These are phyloP conservation scores for Candida maesae DNA, from an alignment of 805 yeast genomes.

Conservation along the genomic window DNA sequence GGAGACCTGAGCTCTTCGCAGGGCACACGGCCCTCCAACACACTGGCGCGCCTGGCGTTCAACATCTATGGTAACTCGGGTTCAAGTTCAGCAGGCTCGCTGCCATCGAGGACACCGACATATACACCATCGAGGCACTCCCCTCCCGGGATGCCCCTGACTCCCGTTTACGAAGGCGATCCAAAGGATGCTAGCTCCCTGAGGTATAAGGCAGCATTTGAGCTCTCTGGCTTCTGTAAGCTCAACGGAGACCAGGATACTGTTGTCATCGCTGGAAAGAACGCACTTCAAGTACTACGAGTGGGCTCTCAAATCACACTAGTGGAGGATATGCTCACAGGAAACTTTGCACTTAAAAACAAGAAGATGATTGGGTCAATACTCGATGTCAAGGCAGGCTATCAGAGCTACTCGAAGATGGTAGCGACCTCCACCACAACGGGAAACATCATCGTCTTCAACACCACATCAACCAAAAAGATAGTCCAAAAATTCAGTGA, in stretches of 20 bases:
- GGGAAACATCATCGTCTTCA: conserved; percentile 41
- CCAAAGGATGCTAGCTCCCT: conserved; percentile 11
- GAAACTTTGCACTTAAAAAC: conserved; percentile 27
- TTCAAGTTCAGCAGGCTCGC: conserved; percentile 17
- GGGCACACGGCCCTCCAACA: conserved; percentile 24
- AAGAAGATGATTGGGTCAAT: conserved; percentile 37
- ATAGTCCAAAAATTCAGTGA: conserved; percentile 32
- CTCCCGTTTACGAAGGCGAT: conserved; percentile 7
- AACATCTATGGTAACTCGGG: conserved; percentile 47
- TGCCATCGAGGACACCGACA: conserved; percentile 15
- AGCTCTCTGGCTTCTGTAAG: conserved; percentile 24
- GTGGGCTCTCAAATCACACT: conserved; percentile 30
- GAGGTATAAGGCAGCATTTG: conserved; percentile 31
- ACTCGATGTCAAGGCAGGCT: conserved; percentile 42
- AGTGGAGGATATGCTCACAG: conserved; percentile 34
- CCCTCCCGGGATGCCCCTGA: conserved; percentile 13
- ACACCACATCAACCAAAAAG: conserved; percentile 28
- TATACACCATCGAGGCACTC: conserved; percentile 16
- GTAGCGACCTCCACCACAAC: conserved; percentile 44
- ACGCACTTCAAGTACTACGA: conserved; percentile 36
- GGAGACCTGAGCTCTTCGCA: conserved; percentile 12
- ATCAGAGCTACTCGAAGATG: conserved; percentile 34
- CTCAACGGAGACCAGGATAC: conserved; percentile 21
- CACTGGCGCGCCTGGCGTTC: conserved; percentile 53
- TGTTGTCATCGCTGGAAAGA: conserved; percentile 41